These are phyloP conservation scores for Nyctanthes arbortristis DNA, from an alignment of 257 asterid species.

Conservation along the genomic window DNA sequence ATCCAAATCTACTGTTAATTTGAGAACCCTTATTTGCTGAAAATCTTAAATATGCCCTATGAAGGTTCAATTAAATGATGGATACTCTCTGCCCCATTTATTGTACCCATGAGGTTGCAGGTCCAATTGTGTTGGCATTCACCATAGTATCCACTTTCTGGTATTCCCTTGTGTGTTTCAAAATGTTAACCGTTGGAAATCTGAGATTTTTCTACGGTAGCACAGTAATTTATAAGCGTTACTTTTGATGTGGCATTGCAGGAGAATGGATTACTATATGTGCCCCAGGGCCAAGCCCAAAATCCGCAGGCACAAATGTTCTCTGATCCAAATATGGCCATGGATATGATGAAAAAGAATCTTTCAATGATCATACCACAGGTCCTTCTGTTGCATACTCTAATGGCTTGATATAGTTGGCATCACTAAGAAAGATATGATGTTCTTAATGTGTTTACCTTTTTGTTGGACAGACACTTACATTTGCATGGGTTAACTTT, in stretches of 20 bases:
- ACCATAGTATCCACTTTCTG: background rate
- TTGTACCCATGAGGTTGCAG: background rate
- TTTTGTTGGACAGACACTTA: conserved; percentile 68
- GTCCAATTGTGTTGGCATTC: background rate
- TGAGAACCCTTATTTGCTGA: no score
- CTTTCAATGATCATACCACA: conserved; percentile 97
- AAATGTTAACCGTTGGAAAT: conserved; percentile 1
- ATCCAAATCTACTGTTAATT: no score
- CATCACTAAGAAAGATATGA: conserved; percentile 13
- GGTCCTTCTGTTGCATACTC: conserved; percentile 42
- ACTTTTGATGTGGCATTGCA: conserved; percentile 35
- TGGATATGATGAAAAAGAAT: conserved; percentile 98
- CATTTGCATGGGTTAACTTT: conserved; percentile 97
- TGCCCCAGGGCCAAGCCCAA: conserved; percentile 89
- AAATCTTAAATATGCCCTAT: background rate
- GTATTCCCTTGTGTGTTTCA: background rate
- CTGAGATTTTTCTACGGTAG: background rate
- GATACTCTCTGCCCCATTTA: background rate
- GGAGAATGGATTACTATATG: conserved; percentile 84
- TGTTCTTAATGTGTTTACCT: conserved; percentile 21
- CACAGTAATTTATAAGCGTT: conserved; percentile 1
- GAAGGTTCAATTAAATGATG: background rate
- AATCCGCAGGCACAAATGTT: conserved; percentile 98
- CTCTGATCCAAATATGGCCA: conserved; percentile 98
- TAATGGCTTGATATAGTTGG: conserved; percentile 1